Percentiles rank a stretch among this genome's conserved stretches.
Conservation (phyloP, 148 eudicot species). For the Gaultheria prostrata region DNA sequence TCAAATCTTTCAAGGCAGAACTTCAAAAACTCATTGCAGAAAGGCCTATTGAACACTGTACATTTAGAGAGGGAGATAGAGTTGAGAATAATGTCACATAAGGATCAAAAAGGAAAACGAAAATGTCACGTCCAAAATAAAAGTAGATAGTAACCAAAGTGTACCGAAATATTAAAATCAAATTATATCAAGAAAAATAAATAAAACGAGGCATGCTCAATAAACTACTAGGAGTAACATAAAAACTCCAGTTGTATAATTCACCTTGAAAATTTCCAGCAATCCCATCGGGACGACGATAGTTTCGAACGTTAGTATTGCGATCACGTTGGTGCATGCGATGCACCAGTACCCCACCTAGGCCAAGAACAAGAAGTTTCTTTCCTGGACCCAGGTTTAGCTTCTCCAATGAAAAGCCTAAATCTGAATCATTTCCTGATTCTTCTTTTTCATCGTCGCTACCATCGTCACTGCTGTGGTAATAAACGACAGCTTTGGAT, state of each 20-base stretch:
- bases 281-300: conserved; percentile 21
- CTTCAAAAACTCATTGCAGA: not conserved
- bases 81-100: no score
- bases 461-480: not conserved
- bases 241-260: not conserved
- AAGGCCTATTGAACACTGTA: not conserved
- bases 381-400: conserved; percentile 29
- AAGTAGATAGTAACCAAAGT: no score
- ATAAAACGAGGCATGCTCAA: no score
- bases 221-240: no score
- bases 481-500: not conserved
- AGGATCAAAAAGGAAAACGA: no score
- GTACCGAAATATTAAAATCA: no score
- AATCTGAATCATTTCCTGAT: not conserved
- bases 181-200: no score
- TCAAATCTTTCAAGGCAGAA: not conserved
- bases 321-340: conserved; percentile 5
- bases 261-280: not conserved
- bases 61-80: not conserved
- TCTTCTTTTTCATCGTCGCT: not conserved
- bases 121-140: no score
- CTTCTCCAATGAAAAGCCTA: conserved; percentile 23
- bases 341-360: conserved; percentile 28
- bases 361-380: conserved; percentile 28
- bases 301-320: not conserved